Conservation (phyloP, 2,329 filamentous ascomycete species). For the Ophiocordyceps camponoti-rufipedis region DNA sequence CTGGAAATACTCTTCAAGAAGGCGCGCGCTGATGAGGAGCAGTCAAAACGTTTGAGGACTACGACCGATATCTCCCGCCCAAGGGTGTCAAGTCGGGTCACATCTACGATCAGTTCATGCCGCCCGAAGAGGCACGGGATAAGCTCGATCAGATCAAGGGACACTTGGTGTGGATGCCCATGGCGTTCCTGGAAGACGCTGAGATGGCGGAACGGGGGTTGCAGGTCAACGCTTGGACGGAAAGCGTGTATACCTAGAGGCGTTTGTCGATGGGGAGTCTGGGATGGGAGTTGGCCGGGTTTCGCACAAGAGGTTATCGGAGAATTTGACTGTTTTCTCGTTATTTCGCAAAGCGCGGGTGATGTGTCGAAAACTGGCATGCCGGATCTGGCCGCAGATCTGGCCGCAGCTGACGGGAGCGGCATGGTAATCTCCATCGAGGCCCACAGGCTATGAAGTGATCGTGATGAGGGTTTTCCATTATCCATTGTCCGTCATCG, state of each 20-base stretch:
- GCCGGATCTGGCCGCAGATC: background rate
- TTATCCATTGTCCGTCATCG: no score
- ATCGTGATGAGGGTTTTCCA: no score
- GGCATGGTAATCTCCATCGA: background rate
- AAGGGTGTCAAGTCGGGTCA: conserved; percentile 66
- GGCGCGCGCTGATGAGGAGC: conserved; percentile 3
- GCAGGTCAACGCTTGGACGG: conserved; percentile 71
- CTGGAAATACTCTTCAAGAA: background rate
- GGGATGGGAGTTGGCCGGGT: background rate
- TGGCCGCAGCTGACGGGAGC: background rate
- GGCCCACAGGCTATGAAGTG: no score
- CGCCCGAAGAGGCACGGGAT: conserved; percentile 50
- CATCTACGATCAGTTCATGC: conserved; percentile 64
- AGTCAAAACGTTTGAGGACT: conserved; percentile 82
- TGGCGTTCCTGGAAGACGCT: conserved; percentile 68
- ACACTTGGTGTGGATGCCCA: conserved; percentile 89
- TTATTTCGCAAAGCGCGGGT: background rate
- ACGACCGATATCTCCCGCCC: conserved; percentile 58
- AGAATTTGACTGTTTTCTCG: no score
- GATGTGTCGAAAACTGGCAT: background rate
- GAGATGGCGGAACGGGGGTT: conserved; percentile 81
- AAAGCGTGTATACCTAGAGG: conserved; percentile 60
- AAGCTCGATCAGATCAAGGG: conserved; percentile 70
- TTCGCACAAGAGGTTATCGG: no score
- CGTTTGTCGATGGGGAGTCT: background rate